Evolutionary conservation across 2,329 filamentous ascomycete genomes (phyloP).

Genomic region (Phaeophleospora eucalypticola): DNA sequence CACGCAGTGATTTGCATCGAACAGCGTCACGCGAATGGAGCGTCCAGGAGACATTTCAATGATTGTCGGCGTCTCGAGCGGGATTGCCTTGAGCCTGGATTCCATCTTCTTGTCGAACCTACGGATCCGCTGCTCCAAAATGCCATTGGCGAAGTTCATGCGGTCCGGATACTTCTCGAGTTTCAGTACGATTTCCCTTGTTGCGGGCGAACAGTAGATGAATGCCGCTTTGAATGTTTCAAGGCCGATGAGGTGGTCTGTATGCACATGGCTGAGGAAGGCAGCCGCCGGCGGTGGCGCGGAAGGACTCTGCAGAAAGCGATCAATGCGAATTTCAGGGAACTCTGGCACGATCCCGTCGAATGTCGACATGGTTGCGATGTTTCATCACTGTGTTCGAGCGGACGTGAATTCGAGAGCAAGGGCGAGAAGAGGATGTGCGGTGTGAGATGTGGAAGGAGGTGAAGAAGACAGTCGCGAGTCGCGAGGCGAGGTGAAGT

Average conservation of each 20-base stretch:
- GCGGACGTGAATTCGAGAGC: not conserved
- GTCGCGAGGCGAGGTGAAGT: not conserved
- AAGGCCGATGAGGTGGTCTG: conserved; percentile 78
- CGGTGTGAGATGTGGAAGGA: not conserved
- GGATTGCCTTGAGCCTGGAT: conserved; percentile 71
- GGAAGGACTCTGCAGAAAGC: conserved; percentile 59
- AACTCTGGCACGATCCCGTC: conserved; percentile 70
- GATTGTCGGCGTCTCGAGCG: conserved; percentile 71
- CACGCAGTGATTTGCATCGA: conserved; percentile 89
- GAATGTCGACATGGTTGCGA: conserved; percentile 68
- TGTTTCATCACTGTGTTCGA: conserved; percentile 4
- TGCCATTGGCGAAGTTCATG: conserved; percentile 73
- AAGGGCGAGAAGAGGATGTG: not conserved
- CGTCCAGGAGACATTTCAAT: conserved; percentile 69
- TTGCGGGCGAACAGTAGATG: conserved; percentile 85
- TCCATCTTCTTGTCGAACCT: conserved; percentile 70
- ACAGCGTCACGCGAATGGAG: conserved; percentile 72
- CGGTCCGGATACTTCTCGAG: conserved; percentile 49
- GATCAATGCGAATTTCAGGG: conserved; percentile 77
- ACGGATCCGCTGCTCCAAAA: conserved; percentile 68
- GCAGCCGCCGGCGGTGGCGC: conserved; percentile 66
- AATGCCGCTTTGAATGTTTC: conserved; percentile 74
- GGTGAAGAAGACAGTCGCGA: no score
- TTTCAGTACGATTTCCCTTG: conserved; percentile 71
- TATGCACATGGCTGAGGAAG: conserved; percentile 90